Base-by-base conservation (phyloP, 2,329 filamentous ascomycete species). In the Claviceps africana region DNA sequence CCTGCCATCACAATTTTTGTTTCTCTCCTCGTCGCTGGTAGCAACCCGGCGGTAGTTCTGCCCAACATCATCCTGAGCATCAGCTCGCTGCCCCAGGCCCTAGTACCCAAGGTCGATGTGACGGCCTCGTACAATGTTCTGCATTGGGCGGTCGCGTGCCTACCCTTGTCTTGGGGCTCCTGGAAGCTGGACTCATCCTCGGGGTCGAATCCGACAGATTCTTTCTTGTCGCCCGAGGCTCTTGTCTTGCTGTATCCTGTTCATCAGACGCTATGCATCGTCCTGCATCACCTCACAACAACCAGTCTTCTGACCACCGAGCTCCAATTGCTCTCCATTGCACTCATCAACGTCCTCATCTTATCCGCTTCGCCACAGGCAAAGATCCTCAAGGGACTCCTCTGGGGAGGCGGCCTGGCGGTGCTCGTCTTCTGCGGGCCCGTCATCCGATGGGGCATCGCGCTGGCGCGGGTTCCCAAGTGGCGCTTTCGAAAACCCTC, bases 271-370 rank as follows among this genome's bases (percentile, higher is more conserved):
- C 71, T 95, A 25, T 81, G 87, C 62, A 73, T 77, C 31, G 80
- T 86, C 31, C 66, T 97, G 52, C 81, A 87, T 60, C 83, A 86
- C 63, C 76, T 97, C 56, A 91, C 90, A 1, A 91, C 88, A 0
- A 95, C 89, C 1, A 96, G 90, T 66, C 76, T 97, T 43, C 74
- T 97, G 50, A 79, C 85, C 1, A 83, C 93, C 5, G 93, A 98
- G 66, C 75, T 96, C 43, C 88, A 96, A 60, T 74, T 98, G 10
- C 77, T 97, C 17, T 91, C 91, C 0, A 79, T 86, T 40, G 82
- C 82, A 2, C 74, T 98, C 15, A 84, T 96, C 61, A 88, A 95
- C 61, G 70, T 96, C 15, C 71, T 94, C 0, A 65, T 95, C 1
- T 78, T 95, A 55, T 82, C 89, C 0, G 71, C 73, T 7, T 93